These are phyloP conservation scores for Xerocomellus dryophilus DNA, from an alignment of 768 basidiomycete species.

Conservation along the genomic window DNA sequence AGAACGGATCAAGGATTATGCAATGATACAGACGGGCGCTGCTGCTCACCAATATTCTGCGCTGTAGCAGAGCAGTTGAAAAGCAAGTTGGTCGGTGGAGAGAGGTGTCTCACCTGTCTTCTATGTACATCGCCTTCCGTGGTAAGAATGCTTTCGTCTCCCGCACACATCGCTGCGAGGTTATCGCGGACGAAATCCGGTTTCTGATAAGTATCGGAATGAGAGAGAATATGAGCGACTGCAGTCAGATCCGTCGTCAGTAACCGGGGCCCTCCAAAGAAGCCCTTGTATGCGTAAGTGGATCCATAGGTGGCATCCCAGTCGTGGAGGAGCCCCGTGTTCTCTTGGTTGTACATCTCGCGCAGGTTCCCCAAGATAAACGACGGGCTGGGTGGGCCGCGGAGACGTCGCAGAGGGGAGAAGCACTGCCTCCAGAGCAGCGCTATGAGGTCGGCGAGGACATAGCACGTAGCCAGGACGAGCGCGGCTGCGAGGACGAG, in stretches of 20 bases:
- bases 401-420: constrained; percentile 48
- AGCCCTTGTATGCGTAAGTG: constrained; percentile 52
- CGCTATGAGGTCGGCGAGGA: constrained; percentile 37
- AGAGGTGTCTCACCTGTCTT: constrained; percentile 39
- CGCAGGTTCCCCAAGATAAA: constrained; percentile 52
- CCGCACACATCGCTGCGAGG: constrained; percentile 50
- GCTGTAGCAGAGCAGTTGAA: constrained; percentile 32
- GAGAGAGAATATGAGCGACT: constrained; percentile 53
- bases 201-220: constrained; percentile 59
- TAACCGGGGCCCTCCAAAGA: constrained; percentile 50
- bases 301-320: constrained; percentile 49
- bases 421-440: constrained; percentile 44
- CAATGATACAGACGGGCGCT: neutral
- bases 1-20: neutral
- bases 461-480: constrained; percentile 20
- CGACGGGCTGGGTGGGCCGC: constrained; percentile 44
- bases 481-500: constrained; percentile 8
- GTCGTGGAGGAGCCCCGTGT: constrained; percentile 43
- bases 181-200: constrained; percentile 54
- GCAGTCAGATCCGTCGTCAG: constrained; percentile 59
- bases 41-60: constrained; percentile 48
- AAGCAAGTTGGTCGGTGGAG: neutral
- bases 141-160: constrained; percentile 47
- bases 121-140: constrained; percentile 56
- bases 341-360: constrained; percentile 58